Evolutionary conservation across 768 basidiomycete species (phyloP).

Genomic region (Trametes coccinea): DNA sequence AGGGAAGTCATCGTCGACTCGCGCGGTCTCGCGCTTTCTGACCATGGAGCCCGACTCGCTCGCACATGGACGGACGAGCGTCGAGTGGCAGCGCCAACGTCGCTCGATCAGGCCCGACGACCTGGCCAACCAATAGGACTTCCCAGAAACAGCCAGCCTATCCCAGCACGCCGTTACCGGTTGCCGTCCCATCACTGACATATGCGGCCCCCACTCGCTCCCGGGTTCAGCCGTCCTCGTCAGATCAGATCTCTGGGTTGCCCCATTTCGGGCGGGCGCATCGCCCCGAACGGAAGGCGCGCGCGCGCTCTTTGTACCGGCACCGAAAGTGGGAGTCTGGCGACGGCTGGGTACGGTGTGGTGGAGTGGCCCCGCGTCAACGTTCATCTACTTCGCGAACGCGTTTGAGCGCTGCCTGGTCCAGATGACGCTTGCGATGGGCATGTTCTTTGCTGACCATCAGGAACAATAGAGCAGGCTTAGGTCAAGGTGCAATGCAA

Average conservation of each 20-base stretch:
- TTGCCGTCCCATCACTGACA: conserved; percentile 3
- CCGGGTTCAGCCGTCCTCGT: not conserved
- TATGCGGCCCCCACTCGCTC: conserved; percentile 1
- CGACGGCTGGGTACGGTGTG: conserved; percentile 16
- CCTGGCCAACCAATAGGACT: not conserved
- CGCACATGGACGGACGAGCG: not conserved
- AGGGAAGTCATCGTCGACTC: not conserved
- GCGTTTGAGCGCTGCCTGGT: not conserved
- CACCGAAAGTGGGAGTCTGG: too few species aligned
- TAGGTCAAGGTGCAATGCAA: not conserved
- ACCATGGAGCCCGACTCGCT: not conserved
- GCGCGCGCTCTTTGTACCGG: not conserved
- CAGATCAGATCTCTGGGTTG: not conserved
- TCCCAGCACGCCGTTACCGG: not conserved
- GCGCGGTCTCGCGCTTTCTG: not conserved
- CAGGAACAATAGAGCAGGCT: too few species aligned
- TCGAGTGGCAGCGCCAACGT: not conserved
- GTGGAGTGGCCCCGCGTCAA: not conserved
- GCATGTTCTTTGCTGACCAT: too few species aligned
- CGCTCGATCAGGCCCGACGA: conserved; percentile 2
- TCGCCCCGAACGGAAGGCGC: not conserved
- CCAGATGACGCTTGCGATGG: too few species aligned
- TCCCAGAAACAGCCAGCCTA: not conserved
- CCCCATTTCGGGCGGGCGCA: not conserved
- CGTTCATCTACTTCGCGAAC: not conserved